Base-by-base conservation (phyloP, 2,329 filamentous ascomycete species). In the Aspergillus clavatus region DNA sequence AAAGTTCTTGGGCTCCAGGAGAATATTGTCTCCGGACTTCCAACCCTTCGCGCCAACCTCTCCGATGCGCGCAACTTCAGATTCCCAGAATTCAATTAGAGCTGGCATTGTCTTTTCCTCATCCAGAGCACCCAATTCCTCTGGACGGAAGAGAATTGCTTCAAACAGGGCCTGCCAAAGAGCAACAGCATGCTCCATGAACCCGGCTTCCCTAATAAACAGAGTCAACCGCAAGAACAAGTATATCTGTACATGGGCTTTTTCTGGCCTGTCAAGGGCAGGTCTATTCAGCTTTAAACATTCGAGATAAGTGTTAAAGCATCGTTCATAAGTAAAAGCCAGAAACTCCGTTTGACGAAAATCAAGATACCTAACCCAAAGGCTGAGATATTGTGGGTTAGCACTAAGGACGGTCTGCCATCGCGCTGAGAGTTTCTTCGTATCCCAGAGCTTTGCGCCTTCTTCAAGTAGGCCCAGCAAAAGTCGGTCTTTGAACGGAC, bases 151-250 rank as follows among this genome's bases (percentile, higher is more conserved):
- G 47, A 89, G 78, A 14, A 80, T 81, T 42, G 85, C 73, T 59
- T 96, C 91, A 0, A 96, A 67, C 1, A 86, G 57, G 5, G 82
- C 86, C 68, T 97, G 91, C 89, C 91, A 96, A 4, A 85, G 75
- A 7, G 84, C 88, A 3, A 87, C 72, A 1, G 88, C 84, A 23
- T 87, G 72, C 61, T 96, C 91, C 36, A 76, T 72, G 60, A 86
- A 95, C 0, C 91, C 91, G 37, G 86, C 75, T 59, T 95, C 84
- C 36, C 82, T 75, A 23, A 91, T 73, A 58, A 93, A 86, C 2
- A 80, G 67, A 0, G 87, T 91, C n/a, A 84, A 63, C 31, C 88
- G 80, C 1, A 94, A 70, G 14, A 95, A 78, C 1, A 94, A 68
- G 59, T 94, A 88, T 2, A 88, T 68, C 41, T 80, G 73, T 48